Conservation (phyloP, 2,329 filamentous ascomycete species). For the Diaporthe citri region DNA sequence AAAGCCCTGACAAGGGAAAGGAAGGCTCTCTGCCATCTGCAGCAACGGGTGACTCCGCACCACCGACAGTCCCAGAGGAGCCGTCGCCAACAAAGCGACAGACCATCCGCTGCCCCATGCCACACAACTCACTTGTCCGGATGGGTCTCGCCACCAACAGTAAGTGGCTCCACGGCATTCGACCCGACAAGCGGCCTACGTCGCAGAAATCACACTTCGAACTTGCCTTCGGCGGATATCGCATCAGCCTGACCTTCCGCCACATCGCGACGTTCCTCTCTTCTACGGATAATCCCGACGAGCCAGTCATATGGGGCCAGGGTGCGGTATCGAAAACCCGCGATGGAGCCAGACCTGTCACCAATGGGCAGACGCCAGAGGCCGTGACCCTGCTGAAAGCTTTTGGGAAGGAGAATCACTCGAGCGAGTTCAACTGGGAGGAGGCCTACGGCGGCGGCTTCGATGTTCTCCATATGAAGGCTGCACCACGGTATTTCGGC, state of each 20-base stretch:
- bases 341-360: constrained; percentile 69
- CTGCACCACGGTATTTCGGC: constrained; percentile 63
- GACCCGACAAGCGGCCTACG: constrained; percentile 81
- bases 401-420: constrained; percentile 88
- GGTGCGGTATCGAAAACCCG: constrained; percentile 80
- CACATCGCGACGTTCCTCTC: constrained; percentile 85
- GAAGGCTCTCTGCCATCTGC: background rate
- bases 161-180: constrained; percentile 93
- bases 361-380: constrained; percentile 77
- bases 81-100: constrained; percentile 57
- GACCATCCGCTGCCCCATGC: constrained; percentile 78
- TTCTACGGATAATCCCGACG: constrained; percentile 47
- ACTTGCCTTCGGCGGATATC: constrained; percentile 77
- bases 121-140: constrained; percentile 89
- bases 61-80: background rate
- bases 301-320: constrained; percentile 87
- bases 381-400: constrained; percentile 79
- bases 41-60: background rate
- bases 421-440: constrained; percentile 79
- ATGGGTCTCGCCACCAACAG: constrained; percentile 86
- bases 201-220: constrained; percentile 78
- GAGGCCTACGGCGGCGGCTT: constrained; percentile 82
- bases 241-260: constrained; percentile 93
- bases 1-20: background rate
- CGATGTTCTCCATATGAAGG: constrained; percentile 80